Evolutionary conservation across 495 filamentous ascomycete genomes (phyloP).

Genomic region (Pseudoneurospora amorphoporcata): DNA sequence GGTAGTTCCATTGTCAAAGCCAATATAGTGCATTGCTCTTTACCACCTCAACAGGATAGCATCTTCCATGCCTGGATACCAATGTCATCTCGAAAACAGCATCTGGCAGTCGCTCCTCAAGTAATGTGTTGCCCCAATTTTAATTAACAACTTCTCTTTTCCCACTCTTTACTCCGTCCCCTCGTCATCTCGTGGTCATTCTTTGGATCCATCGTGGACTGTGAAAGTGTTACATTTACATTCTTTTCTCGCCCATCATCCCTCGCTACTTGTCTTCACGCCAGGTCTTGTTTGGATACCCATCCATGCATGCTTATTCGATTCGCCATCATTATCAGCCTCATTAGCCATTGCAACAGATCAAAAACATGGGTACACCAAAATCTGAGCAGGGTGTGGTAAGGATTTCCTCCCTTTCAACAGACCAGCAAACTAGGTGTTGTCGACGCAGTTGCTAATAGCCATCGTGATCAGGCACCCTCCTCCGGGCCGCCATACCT

Average conservation of each 20-base stretch:
- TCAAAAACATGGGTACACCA: not conserved
- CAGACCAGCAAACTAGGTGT: not conserved
- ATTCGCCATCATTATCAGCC: not conserved
- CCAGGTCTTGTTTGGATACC: not conserved
- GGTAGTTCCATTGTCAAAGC: not conserved
- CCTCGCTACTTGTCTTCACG: not conserved
- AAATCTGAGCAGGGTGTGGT: not conserved
- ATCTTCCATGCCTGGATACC: not conserved
- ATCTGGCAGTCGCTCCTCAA: not conserved
- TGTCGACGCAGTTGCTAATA: not conserved
- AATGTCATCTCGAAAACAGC: not conserved
- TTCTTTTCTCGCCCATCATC: not conserved
- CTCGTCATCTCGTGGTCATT: not conserved
- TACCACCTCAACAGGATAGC: not conserved
- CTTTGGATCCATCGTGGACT: not conserved
- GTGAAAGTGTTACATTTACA: not conserved
- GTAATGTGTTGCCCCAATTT: not conserved
- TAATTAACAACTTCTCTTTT: not conserved
- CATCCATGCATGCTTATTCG: not conserved
- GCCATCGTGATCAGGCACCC: not conserved
- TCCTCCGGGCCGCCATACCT: conserved; percentile 23
- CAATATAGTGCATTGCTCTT: not conserved
- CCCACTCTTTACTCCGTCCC: not conserved
- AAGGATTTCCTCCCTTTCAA: not conserved
- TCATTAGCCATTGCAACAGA: not conserved